A percentile compares a stretch with the other conserved stretches of the same genome.
Conservation (phyloP, 352 stramenopile species). For the Pythium aphanidermatum region DNA sequence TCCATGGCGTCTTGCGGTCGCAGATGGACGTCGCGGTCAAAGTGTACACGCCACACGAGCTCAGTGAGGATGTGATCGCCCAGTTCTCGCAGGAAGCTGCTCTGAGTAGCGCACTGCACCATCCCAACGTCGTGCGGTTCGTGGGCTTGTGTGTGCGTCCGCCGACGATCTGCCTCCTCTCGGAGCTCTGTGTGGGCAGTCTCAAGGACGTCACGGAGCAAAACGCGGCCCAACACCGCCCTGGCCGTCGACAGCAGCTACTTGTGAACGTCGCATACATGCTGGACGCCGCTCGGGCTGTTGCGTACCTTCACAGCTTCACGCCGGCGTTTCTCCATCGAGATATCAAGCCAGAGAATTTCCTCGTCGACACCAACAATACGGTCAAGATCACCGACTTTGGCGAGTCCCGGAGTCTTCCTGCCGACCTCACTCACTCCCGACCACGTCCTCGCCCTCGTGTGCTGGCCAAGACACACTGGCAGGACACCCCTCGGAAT, state of each 20-base stretch:
- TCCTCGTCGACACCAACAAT: slow-evolving; percentile 46
- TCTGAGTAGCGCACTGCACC: slow-evolving; percentile 52
- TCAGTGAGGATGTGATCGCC: slow-evolving; percentile 56
- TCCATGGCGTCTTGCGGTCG: slow-evolving; percentile 42
- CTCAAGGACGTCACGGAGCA: slow-evolving; percentile 46
- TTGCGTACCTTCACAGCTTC: slow-evolving; percentile 74
- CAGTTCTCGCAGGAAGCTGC: slow-evolving; percentile 74
- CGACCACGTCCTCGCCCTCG: too few species aligned
- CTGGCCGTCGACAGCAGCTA: slow-evolving; percentile 42
- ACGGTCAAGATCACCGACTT: slow-evolving; percentile 21
- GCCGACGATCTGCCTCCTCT: slow-evolving; percentile 62
- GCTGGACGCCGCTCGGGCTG: slow-evolving; percentile 39
- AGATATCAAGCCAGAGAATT: slow-evolving; percentile 75
- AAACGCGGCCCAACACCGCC: slow-evolving; percentile 25
- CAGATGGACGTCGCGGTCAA: slow-evolving; percentile 52
- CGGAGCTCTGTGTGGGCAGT: slow-evolving; percentile 55
- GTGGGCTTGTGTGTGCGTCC: slow-evolving; percentile 73
- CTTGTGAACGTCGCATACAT: slow-evolving; percentile 20
- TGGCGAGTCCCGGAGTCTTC: slow-evolving; percentile 2
- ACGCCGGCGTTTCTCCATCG: slow-evolving; percentile 63
- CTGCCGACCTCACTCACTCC: too few species aligned
- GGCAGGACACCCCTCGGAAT: too few species aligned
- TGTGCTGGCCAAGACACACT: too few species aligned
- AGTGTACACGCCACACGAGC: slow-evolving; percentile 57
- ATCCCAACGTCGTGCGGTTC: slow-evolving; percentile 77